phyloP scores from a whole-genome alignment of 1,139 yeast genomes.

The Scheffersomyces illinoinensis region DNA sequence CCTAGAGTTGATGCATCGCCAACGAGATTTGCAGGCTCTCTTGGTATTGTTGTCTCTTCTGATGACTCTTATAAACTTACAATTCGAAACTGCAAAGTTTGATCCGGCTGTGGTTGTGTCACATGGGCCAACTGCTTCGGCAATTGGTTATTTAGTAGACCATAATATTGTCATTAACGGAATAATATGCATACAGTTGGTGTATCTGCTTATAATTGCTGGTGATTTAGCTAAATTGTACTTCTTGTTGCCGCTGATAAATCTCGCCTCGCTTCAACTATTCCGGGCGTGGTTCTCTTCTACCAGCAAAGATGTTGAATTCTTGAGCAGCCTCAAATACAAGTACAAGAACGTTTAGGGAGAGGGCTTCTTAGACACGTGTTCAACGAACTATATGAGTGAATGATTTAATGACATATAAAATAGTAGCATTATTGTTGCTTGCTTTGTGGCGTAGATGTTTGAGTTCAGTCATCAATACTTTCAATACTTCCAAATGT shows the following conservation, averaged over 20 bases:
- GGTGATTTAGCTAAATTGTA: conserved; percentile 5
- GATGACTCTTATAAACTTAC: conserved; percentile 5
- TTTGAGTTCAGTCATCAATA: background rate
- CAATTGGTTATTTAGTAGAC: background rate
- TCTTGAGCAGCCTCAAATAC: conserved; percentile 10
- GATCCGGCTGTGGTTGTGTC: background rate
- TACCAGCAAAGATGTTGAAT: conserved; percentile 8
- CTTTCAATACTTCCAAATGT: background rate
- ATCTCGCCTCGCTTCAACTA: conserved; percentile 9
- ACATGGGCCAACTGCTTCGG: background rate
- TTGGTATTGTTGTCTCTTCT: conserved; percentile 8
- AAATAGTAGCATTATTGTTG: no score
- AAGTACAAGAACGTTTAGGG: conserved; percentile 13
- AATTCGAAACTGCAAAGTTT: conserved; percentile 1
- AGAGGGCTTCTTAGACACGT: background rate
- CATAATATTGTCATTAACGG: conserved; percentile 6
- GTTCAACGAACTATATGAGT: background rate
- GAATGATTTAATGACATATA: background rate
- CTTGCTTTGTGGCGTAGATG: no score
- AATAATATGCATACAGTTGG: conserved; percentile 10
- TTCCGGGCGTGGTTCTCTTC: conserved; percentile 13
- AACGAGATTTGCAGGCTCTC: conserved; percentile 4
- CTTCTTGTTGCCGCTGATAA: conserved; percentile 13
- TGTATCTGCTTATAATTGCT: conserved; percentile 3
- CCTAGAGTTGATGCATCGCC: conserved; percentile 6